Evolutionary conservation across 352 stramenopile species (phyloP).

Genomic region (Phytopythium sindhum): DNA sequence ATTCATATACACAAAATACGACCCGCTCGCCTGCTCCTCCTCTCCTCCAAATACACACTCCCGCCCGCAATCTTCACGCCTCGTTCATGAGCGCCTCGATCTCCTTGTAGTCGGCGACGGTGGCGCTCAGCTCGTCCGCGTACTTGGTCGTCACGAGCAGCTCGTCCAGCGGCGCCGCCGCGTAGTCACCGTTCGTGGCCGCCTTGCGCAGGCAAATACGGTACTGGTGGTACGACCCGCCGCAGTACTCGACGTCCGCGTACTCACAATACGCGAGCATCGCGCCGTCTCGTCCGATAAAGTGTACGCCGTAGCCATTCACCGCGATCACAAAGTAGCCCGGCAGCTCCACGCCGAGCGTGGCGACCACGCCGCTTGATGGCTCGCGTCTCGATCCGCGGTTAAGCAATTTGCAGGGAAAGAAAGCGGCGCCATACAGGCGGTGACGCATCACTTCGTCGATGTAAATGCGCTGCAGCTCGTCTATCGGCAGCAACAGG

Average conservation of each 20-base stretch:
- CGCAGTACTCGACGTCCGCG: constrained; percentile 50
- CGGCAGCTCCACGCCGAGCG: constrained; percentile 60
- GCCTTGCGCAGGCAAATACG: constrained; percentile 58
- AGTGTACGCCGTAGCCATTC: constrained; percentile 89
- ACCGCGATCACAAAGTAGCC: constrained; percentile 87
- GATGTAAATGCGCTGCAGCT: constrained; percentile 84
- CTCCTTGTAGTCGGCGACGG: constrained; percentile 76
- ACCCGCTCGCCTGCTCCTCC: neutral
- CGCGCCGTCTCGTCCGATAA: constrained; percentile 68
- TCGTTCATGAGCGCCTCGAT: constrained; percentile 68
- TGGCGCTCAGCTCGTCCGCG: constrained; percentile 55
- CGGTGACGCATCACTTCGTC: constrained; percentile 77
- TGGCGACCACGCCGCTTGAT: constrained; percentile 11
- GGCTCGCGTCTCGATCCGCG: constrained; percentile 13
- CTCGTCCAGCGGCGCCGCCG: constrained; percentile 41
- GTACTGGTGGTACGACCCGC: constrained; percentile 61
- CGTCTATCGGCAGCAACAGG: constrained; percentile 28
- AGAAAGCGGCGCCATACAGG: constrained; percentile 88
- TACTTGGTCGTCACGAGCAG: constrained; percentile 67
- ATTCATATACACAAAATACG: constrained; percentile 3
- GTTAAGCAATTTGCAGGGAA: constrained; percentile 70
- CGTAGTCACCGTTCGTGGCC: constrained; percentile 10
- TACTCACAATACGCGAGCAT: constrained; percentile 73
- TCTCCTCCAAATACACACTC: neutral
- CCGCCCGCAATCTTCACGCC: constrained; percentile 14